A percentile compares a stretch with the other conserved stretches of the same genome.
Conservation (phyloP, 805 yeast species). For the Ogataea ramenticola region DNA sequence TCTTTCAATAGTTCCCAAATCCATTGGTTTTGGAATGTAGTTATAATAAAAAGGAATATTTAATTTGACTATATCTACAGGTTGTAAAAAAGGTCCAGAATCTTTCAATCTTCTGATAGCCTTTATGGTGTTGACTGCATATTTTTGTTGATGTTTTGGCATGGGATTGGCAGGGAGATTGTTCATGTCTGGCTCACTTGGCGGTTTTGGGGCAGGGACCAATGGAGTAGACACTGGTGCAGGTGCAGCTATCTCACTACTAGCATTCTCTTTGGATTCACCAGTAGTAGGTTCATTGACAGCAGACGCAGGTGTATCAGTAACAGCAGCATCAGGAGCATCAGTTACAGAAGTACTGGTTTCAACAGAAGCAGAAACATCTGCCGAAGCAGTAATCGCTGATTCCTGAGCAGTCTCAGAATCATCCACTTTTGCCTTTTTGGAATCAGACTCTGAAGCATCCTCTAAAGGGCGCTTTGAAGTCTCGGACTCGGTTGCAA, state of each 20-base stretch:
- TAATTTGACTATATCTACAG: conserved; percentile 83
- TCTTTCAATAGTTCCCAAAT: conserved; percentile 80
- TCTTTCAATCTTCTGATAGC: conserved; percentile 88
- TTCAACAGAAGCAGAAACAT: no score
- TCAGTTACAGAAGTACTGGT: no score
- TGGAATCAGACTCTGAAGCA: neutral
- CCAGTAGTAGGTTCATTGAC: conserved; percentile 1
- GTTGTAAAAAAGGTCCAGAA: conserved; percentile 81
- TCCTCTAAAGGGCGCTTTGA: neutral
- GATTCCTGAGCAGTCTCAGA: neutral
- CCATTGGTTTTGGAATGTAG: conserved; percentile 85
- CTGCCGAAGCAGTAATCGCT: no score
- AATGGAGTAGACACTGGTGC: conserved; percentile 19
- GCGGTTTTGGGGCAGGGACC: conserved; percentile 70
- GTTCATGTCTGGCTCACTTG: conserved; percentile 64
- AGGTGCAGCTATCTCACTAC: conserved; percentile 12
- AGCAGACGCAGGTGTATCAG: neutral
- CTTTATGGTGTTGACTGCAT: conserved; percentile 69
- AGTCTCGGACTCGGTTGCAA: neutral
- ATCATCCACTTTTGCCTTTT: neutral
- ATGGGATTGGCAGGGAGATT: conserved; percentile 61
- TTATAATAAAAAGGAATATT: conserved; percentile 90
- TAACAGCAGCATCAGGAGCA: conserved; percentile 4
- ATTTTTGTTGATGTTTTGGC: conserved; percentile 79
- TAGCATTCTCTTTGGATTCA: no score